Percentiles rank a stretch among this genome's conserved stretches.
These are phyloP conservation scores for Tuber brumale DNA, from an alignment of 495 filamentous ascomycete species.

Conservation along the genomic window DNA sequence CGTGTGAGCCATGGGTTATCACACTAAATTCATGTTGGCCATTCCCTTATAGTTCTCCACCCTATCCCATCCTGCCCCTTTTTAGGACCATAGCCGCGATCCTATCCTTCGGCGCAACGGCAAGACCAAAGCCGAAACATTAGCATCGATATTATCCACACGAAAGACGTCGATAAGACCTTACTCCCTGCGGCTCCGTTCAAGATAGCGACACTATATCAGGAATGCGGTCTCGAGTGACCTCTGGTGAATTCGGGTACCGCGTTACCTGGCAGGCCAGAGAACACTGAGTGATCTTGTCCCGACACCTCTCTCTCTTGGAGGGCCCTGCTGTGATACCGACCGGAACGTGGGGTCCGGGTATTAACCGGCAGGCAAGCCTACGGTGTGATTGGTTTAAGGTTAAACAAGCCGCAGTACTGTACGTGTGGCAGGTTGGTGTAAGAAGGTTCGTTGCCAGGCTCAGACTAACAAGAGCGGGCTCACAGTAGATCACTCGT, in stretches of 20 bases:
- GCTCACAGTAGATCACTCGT: background rate
- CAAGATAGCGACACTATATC: background rate
- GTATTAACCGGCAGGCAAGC: background rate
- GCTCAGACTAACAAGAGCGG: background rate
- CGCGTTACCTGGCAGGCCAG: background rate
- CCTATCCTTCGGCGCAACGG: background rate
- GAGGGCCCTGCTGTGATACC: background rate
- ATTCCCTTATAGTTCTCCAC: background rate
- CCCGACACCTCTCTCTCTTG: too few relatives aligned
- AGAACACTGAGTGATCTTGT: background rate
- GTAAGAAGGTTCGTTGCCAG: background rate
- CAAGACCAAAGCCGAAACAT: background rate
- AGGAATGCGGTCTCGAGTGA: background rate
- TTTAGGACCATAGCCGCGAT: background rate
- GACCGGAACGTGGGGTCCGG: background rate
- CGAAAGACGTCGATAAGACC: background rate
- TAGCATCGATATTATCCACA: background rate
- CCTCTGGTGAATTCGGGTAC: background rate
- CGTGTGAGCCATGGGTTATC: background rate
- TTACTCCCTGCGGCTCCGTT: background rate
- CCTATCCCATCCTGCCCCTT: background rate
- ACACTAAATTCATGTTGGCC: background rate
- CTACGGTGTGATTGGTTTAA: background rate
- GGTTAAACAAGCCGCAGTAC: background rate
- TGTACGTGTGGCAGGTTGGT: background rate